These are phyloP conservation scores for Camillea tinctor DNA, from an alignment of 2,329 filamentous ascomycete species.

Conservation along the genomic window DNA sequence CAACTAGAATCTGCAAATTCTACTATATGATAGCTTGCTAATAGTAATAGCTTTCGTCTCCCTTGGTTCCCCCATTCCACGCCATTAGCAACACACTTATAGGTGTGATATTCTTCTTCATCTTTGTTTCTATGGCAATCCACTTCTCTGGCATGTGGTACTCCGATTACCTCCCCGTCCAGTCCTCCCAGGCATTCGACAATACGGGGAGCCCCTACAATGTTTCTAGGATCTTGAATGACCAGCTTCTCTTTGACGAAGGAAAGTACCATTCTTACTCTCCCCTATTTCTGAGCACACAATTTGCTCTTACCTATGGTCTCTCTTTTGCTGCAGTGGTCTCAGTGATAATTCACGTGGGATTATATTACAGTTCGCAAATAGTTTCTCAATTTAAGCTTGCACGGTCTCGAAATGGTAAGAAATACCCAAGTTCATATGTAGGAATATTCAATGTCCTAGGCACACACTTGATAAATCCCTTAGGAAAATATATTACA, in stretches of 20 bases:
- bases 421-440: neutral
- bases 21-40: too few species aligned
- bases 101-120: slow-evolving; percentile 54
- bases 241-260: slow-evolving; percentile 57
- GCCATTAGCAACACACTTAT: slow-evolving; percentile 59
- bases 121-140: slow-evolving; percentile 56
- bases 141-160: slow-evolving; percentile 59
- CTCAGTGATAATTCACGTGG: slow-evolving; percentile 57
- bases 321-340: slow-evolving; percentile 67
- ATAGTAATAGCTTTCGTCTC: slow-evolving; percentile 55
- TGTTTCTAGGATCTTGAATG: slow-evolving; percentile 57
- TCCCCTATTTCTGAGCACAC: slow-evolving; percentile 62
- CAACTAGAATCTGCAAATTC: too few species aligned
- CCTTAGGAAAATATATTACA: too few species aligned
- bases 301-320: slow-evolving; percentile 60
- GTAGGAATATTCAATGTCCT: too few species aligned
- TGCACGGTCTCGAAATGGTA: slow-evolving; percentile 52
- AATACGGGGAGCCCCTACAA: slow-evolving; percentile 62
- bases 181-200: slow-evolving; percentile 61
- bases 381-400: slow-evolving; percentile 55
- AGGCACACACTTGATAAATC: too few species aligned
- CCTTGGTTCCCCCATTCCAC: slow-evolving; percentile 59
- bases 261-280: slow-evolving; percentile 63
- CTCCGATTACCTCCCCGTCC: slow-evolving; percentile 60
- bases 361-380: slow-evolving; percentile 54